Base-by-base conservation (phyloP, 2,329 filamentous ascomycete species). In the Ophiostoma sp. region DNA sequence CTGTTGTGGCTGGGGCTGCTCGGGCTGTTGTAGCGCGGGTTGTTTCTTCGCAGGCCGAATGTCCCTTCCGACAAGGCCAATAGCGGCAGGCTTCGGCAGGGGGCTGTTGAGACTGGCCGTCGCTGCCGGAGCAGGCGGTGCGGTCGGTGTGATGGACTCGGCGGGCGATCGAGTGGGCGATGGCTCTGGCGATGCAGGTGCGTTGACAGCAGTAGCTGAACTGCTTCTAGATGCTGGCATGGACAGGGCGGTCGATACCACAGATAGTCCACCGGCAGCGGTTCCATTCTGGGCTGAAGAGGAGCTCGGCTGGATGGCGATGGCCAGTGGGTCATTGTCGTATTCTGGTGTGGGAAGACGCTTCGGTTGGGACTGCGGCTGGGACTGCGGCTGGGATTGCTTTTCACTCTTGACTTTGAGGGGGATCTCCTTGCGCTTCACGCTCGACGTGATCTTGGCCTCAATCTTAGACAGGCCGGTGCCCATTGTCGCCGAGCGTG, bases 381-480 rank as follows among this genome's bases (percentile, higher is more conserved):
- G n/a, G n/a, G 44, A 20, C 41, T 54, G 48, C 23, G 7, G 27
- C 8, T 39, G 31, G 1, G 33, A 54, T 23, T 57, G 52, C 27
- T 23, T n/a, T 11, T 35, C 13, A 7, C 15, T 27, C 17, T 23
- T 27, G 2, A 23, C 27, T 36, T 54, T 67, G 13, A 27, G n/a
- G 27, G 66, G 41, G 54, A 67, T 33, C 23, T 67, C 36, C 23
- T 67, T 67, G 39, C 65, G 65, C 39, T 48, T 41, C 23, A 67
- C 65, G 23, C n/a, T 48, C 65, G 65, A 27, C 20, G 5, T 48
- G 39, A 67, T 35, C 44, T 54, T 67, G 66, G 66, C 31, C 44
- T 67, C 66, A 20, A 67, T 13, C 66, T 67, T 67, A 2, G 66
- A 67, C 66, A 67, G 66, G 27, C 41, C 44, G 27, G 66, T 52